Conservation (phyloP, 148 eudicot genomes). For the Cornus florida region DNA sequence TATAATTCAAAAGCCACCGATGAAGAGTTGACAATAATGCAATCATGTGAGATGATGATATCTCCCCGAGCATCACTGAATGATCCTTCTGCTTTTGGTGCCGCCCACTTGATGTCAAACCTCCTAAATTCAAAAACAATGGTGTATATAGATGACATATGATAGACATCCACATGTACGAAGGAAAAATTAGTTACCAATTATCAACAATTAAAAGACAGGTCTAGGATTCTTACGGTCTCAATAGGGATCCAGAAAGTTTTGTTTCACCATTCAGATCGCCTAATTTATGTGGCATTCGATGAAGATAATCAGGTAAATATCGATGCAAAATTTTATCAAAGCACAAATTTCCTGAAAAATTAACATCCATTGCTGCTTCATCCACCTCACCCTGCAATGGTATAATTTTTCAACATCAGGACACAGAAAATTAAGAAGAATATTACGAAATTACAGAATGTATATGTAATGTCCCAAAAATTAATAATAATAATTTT, state of each 20-base stretch:
- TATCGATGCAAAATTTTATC: slow-evolving; percentile 78
- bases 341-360: slow-evolving; percentile 80
- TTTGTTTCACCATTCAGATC: slow-evolving; percentile 93
- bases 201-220: slow-evolving; percentile 11
- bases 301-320: slow-evolving; percentile 68
- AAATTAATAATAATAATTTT: too few species aligned
- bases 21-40: slow-evolving; percentile 75
- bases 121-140: slow-evolving; percentile 51
- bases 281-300: slow-evolving; percentile 75
- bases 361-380: slow-evolving; percentile 90
- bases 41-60: slow-evolving; percentile 86
- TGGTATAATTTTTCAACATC: not conserved
- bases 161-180: not conserved
- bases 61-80: slow-evolving; percentile 98
- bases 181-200: not conserved
- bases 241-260: slow-evolving; percentile 86
- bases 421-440: not conserved
- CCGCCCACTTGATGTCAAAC: slow-evolving; percentile 96
- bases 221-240: slow-evolving; percentile 63
- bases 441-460: not conserved
- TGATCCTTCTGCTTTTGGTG: slow-evolving; percentile 98
- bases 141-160: not conserved
- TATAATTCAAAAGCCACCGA: slow-evolving; percentile 87
- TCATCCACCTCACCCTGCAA: slow-evolving; percentile 86
- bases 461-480: too few species aligned